Evolutionary conservation across 176 grass and related monocot genomes (phyloP).

Genomic region (Echinochloa phyllopogon): DNA sequence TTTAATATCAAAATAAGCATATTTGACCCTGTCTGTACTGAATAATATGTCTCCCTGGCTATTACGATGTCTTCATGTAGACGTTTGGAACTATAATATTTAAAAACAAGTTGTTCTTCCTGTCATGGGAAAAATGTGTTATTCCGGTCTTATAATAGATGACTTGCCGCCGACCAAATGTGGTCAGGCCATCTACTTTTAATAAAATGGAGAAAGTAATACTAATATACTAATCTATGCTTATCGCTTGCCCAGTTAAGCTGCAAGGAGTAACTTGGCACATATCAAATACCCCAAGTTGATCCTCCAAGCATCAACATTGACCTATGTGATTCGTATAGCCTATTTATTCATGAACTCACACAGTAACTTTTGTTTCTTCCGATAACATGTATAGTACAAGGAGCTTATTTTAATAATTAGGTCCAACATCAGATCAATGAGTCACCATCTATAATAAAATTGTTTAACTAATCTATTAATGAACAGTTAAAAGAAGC

Average conservation of each 20-base stretch:
- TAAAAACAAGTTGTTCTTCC: constrained; percentile 12
- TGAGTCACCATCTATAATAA: not conserved
- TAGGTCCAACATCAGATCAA: not conserved
- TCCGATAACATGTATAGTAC: not conserved
- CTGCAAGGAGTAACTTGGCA: constrained; percentile 23
- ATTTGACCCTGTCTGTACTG: not conserved
- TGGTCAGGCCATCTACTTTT: not conserved
- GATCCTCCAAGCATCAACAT: not conserved
- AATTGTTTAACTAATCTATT: not conserved
- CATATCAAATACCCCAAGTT: not conserved
- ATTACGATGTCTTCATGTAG: not conserved
- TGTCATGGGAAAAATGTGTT: not conserved
- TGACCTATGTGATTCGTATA: constrained; percentile 12
- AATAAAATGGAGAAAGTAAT: constrained; percentile 22
- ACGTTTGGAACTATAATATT: constrained; percentile 11
- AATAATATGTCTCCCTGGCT: not conserved
- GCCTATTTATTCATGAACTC: not conserved
- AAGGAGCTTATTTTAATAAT: too few relatives aligned
- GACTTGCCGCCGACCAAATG: constrained; percentile 2
- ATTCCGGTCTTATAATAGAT: not conserved
- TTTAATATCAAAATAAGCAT: constrained; percentile 26
- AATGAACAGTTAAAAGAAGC: not conserved
- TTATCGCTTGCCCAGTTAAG: not conserved
- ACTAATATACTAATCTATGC: not conserved
- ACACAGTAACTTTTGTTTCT: not conserved